These are phyloP conservation scores for Penicillium taxi DNA, from an alignment of 495 filamentous ascomycete species.

Conservation along the genomic window DNA sequence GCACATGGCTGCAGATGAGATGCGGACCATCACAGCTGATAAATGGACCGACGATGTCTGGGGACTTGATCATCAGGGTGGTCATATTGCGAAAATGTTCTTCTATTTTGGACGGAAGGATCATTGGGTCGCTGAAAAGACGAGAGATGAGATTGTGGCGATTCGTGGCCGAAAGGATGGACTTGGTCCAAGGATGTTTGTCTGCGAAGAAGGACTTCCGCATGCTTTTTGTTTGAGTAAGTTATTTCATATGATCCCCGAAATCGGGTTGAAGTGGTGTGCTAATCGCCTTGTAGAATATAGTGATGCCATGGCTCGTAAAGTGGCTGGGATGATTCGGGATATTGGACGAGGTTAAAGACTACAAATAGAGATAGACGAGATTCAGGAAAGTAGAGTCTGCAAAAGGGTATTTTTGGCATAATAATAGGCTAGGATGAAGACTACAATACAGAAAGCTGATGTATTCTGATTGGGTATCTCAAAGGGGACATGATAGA, in stretches of 20 bases:
- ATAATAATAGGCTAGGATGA: too few species aligned
- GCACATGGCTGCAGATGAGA: slow-evolving; percentile 65
- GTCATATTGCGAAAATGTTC: slow-evolving; percentile 49
- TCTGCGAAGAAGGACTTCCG: slow-evolving; percentile 64
- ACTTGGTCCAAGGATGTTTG: slow-evolving; percentile 56
- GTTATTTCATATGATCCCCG: slow-evolving; percentile 29
- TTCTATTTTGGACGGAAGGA: slow-evolving; percentile 77
- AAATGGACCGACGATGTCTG: slow-evolving; percentile 75
- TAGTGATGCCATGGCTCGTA: slow-evolving; percentile 57
- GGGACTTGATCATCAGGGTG: slow-evolving; percentile 47
- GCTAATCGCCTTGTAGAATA: slow-evolving; percentile 37
- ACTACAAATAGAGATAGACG: not conserved
- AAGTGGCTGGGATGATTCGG: slow-evolving; percentile 53
- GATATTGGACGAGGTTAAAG: slow-evolving; percentile 34
- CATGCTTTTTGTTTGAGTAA: slow-evolving; percentile 78
- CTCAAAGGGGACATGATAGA: slow-evolving; percentile 21
- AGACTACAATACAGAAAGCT: too few species aligned
- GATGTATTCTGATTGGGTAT: too few species aligned
- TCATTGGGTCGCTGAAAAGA: slow-evolving; percentile 73
- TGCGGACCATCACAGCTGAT: slow-evolving; percentile 66
- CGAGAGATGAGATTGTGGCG: slow-evolving; percentile 65
- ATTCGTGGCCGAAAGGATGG: slow-evolving; percentile 31
- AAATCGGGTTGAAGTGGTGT: not conserved
- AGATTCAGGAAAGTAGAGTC: too few species aligned
- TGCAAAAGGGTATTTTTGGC: too few species aligned